phyloP scores from a whole-genome alignment of 1,139 yeast genomes.

The Pichiaceae sp. region DNA sequence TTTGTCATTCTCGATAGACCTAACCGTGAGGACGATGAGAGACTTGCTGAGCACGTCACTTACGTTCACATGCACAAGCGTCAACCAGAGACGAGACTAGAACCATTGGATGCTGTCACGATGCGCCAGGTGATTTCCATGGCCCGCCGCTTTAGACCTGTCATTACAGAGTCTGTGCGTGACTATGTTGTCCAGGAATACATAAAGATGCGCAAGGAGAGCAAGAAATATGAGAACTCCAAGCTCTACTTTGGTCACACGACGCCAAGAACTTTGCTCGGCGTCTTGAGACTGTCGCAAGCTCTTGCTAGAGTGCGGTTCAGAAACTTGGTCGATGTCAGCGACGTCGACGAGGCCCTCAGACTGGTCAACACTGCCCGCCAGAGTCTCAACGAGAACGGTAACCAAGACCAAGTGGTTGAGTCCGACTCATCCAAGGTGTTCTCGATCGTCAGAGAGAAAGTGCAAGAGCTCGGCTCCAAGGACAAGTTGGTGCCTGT shows the following conservation, averaged over 20 bases:
- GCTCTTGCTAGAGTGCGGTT: slow-evolving; percentile 90
- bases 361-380: slow-evolving; percentile 81
- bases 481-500: slow-evolving; percentile 34
- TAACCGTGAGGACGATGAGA: slow-evolving; percentile 68
- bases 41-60: slow-evolving; percentile 87
- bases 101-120: slow-evolving; percentile 70
- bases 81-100: slow-evolving; percentile 72
- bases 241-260: slow-evolving; percentile 80
- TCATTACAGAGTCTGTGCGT: slow-evolving; percentile 78
- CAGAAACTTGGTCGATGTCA: slow-evolving; percentile 57
- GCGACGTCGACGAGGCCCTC: slow-evolving; percentile 93
- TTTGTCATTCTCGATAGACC: slow-evolving; percentile 85
- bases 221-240: slow-evolving; percentile 71
- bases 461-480: slow-evolving; percentile 13
- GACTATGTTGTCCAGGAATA: slow-evolving; percentile 84
- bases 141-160: slow-evolving; percentile 83
- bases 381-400: slow-evolving; percentile 60
- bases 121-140: slow-evolving; percentile 83
- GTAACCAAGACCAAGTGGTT: slow-evolving; percentile 28
- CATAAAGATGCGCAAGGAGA: slow-evolving; percentile 87
- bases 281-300: slow-evolving; percentile 86
- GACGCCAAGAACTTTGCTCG: slow-evolving; percentile 91
- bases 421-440: slow-evolving; percentile 45
- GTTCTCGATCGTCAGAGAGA: slow-evolving; percentile 34
- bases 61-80: slow-evolving; percentile 89